Percentiles rank a stretch among this genome's conserved stretches.
Evolutionary conservation across 2,329 filamentous ascomycete genomes (phyloP).

Genomic region (Ascochyta pisi): DNA sequence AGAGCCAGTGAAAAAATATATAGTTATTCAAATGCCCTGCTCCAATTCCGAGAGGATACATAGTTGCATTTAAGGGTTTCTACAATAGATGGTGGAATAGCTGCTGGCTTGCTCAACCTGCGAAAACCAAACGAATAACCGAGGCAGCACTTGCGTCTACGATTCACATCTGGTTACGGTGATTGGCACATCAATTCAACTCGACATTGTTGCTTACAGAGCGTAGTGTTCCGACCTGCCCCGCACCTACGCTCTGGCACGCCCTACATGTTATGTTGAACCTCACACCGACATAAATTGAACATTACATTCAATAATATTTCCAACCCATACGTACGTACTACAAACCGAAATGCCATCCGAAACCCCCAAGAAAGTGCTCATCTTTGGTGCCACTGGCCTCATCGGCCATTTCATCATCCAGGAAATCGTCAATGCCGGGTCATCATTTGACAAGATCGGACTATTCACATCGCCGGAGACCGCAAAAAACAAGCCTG

Average conservation of each 20-base stretch:
- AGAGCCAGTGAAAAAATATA: too few species aligned
- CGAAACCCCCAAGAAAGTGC: slow-evolving; percentile 51
- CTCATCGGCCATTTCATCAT: slow-evolving; percentile 61
- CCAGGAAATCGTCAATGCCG: slow-evolving; percentile 56
- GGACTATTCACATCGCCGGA: slow-evolving; percentile 63
- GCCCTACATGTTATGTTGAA: slow-evolving; percentile 14
- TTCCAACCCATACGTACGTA: neutral
- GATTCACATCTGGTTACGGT: neutral
- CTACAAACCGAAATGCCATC: slow-evolving; percentile 9
- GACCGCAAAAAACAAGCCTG: slow-evolving; percentile 59
- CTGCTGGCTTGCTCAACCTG: neutral
- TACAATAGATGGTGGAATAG: too few species aligned
- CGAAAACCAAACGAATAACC: neutral
- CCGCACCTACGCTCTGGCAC: slow-evolving; percentile 8
- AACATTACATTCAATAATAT: neutral
- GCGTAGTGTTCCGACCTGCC: neutral
- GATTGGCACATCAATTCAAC: neutral
- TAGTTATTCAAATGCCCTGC: too few species aligned
- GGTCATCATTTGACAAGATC: slow-evolving; percentile 57
- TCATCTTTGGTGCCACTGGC: slow-evolving; percentile 62
- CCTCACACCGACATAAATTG: neutral
- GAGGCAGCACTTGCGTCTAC: neutral
- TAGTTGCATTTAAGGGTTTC: too few species aligned
- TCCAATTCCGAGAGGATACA: too few species aligned
- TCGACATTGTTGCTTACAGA: neutral